A percentile compares a stretch with the other conserved stretches of the same genome.
phyloP scores from a whole-genome alignment of 352 stramenopile genomes.

The Nothophytophthora sp. region DNA sequence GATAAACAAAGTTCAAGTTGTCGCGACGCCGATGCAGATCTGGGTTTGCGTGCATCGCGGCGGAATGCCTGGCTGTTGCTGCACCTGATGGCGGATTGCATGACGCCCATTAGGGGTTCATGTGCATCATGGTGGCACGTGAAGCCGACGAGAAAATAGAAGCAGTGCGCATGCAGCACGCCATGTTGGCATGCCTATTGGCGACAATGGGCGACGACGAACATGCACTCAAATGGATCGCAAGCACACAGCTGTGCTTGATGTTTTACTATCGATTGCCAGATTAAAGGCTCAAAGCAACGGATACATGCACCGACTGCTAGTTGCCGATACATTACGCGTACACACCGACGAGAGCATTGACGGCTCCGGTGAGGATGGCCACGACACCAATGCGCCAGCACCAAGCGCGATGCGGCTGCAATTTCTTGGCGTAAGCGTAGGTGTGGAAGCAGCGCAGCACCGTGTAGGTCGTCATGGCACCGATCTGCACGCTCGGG shows the following conservation, averaged over 20 bases:
- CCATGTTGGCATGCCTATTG: too few species aligned
- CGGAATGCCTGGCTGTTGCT: slow-evolving; percentile 8
- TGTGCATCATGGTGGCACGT: background rate
- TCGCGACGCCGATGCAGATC: too few species aligned
- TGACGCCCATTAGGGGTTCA: slow-evolving; percentile 14
- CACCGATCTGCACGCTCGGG: slow-evolving; percentile 16
- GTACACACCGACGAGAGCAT: slow-evolving; percentile 44
- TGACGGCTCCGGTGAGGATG: slow-evolving; percentile 39
- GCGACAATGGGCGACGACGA: too few species aligned
- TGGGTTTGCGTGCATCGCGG: background rate
- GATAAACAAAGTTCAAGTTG: too few species aligned
- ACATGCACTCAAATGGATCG: too few species aligned
- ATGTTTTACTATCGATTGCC: background rate
- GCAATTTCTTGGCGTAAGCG: slow-evolving; percentile 34
- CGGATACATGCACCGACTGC: slow-evolving; percentile 12
- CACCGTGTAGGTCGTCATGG: slow-evolving; percentile 32
- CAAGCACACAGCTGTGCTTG: background rate
- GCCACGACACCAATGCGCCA: slow-evolving; percentile 40
- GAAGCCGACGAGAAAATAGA: slow-evolving; percentile 10
- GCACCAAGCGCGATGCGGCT: slow-evolving; percentile 25
- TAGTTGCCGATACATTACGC: slow-evolving; percentile 14
- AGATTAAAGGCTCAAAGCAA: slow-evolving; percentile 2
- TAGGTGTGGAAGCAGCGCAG: slow-evolving; percentile 34
- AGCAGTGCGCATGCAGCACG: background rate
- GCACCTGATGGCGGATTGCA: slow-evolving; percentile 8